These are phyloP conservation scores for Tricladium varicosporioides DNA, from an alignment of 2,329 filamentous ascomycete species.

Conservation along the genomic window DNA sequence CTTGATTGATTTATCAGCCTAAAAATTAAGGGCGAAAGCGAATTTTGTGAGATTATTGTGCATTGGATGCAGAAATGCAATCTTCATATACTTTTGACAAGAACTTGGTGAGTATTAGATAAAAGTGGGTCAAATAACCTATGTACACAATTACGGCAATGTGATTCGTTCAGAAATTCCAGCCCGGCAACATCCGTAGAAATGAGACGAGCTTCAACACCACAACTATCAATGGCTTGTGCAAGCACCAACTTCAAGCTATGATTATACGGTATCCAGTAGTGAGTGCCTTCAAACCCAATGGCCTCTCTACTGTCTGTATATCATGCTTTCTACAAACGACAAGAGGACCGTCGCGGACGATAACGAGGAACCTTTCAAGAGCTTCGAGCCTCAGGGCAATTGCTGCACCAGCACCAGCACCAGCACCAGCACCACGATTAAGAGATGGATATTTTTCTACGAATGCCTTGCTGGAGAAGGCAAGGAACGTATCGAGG, in stretches of 20 bases:
- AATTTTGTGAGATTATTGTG: too few species aligned
- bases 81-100: too few species aligned
- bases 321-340: slow-evolving; percentile 23
- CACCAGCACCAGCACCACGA: slow-evolving; percentile 19
- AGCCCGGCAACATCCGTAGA: background rate
- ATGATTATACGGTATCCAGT: slow-evolving; percentile 33
- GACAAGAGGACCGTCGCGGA: slow-evolving; percentile 9
- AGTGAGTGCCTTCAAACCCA: slow-evolving; percentile 22
- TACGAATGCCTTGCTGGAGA: slow-evolving; percentile 27
- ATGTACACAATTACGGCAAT: background rate
- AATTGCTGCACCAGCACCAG: slow-evolving; percentile 15
- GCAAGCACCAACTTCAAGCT: slow-evolving; percentile 20
- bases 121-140: too few species aligned
- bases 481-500: slow-evolving; percentile 16
- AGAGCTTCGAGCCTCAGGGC: slow-evolving; percentile 23
- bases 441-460: slow-evolving; percentile 31
- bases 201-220: slow-evolving; percentile 7
- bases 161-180: background rate
- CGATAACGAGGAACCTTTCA: slow-evolving; percentile 26
- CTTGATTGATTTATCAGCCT: too few species aligned
- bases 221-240: slow-evolving; percentile 14
- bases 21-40: too few species aligned
- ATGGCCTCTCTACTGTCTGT: slow-evolving; percentile 27
- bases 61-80: too few species aligned
- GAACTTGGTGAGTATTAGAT: too few species aligned